A percentile compares a stretch with the other conserved stretches of the same genome.
These are phyloP conservation scores for Colletotrichum tanaceti DNA, from an alignment of 2,329 filamentous ascomycete genomes.

Conservation along the genomic window DNA sequence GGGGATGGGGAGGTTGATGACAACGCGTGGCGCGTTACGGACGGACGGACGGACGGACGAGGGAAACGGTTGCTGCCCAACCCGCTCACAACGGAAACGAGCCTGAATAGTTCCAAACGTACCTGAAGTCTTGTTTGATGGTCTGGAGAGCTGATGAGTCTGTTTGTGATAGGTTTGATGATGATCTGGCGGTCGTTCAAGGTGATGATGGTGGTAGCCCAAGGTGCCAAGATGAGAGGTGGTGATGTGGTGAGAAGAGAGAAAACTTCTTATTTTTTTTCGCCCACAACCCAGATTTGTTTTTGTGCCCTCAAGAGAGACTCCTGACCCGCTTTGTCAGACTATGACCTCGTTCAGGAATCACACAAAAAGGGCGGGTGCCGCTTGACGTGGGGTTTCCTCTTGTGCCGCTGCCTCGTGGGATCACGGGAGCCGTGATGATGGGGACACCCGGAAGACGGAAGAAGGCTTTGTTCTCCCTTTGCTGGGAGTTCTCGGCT, in stretches of 20 bases:
- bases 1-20: background rate
- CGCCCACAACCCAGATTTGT: slow-evolving; percentile 10
- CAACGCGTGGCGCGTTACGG: background rate
- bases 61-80: background rate
- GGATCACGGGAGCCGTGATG: slow-evolving; percentile 21
- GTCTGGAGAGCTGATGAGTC: slow-evolving; percentile 1
- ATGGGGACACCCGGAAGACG: background rate
- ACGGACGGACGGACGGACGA: background rate
- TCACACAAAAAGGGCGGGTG: slow-evolving; percentile 17
- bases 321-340: slow-evolving; percentile 10
- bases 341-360: slow-evolving; percentile 25
- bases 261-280: background rate
- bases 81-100: background rate
- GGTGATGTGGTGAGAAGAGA: slow-evolving; percentile 10
- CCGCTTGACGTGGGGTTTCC: slow-evolving; percentile 5
- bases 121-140: slow-evolving; percentile 7
- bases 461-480: slow-evolving; percentile 11
- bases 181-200: slow-evolving; percentile 19
- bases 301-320: background rate
- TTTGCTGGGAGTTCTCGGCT: background rate
- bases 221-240: slow-evolving; percentile 8
- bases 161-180: slow-evolving; percentile 11
- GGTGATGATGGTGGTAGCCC: background rate
- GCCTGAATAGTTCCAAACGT: background rate
- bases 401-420: slow-evolving; percentile 24